Evolutionary conservation across 768 basidiomycete species (phyloP).

Genomic region (Suillus tomentosus): DNA sequence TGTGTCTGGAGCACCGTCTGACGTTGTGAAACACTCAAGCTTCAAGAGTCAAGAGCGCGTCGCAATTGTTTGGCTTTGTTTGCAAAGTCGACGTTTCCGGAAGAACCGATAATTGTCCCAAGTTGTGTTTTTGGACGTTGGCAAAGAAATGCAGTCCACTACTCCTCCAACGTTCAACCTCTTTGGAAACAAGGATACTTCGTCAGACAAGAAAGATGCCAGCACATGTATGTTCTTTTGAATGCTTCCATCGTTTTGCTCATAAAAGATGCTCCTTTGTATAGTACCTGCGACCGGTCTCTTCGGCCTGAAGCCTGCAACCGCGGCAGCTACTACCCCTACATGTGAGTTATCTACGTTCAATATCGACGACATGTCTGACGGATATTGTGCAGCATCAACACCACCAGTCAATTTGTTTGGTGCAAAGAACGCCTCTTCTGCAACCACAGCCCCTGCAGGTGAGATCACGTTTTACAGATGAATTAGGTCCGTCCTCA

Average conservation of each 20-base stretch:
- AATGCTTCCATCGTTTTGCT: no score
- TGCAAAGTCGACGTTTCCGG: background rate
- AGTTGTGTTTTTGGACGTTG: background rate
- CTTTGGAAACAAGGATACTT: slow-evolving; percentile 41
- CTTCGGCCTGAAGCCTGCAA: slow-evolving; percentile 45
- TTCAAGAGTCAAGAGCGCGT: no score
- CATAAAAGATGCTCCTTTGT: slow-evolving; percentile 6
- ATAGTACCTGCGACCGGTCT: slow-evolving; percentile 17
- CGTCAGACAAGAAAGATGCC: slow-evolving; percentile 47
- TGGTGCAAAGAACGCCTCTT: slow-evolving; percentile 1
- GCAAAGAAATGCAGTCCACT: slow-evolving; percentile 4
- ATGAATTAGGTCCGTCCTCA: background rate
- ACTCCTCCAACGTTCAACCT: slow-evolving; percentile 19
- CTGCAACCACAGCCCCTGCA: background rate
- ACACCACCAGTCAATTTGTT: slow-evolving; percentile 3
- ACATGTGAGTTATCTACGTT: background rate
- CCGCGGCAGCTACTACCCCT: slow-evolving; percentile 13
- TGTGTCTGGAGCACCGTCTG: background rate
- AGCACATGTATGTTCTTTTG: slow-evolving; percentile 13
- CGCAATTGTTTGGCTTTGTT: slow-evolving; percentile 1
- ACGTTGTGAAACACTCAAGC: background rate
- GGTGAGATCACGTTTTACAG: background rate
- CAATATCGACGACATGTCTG: background rate
- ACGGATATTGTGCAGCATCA: background rate
- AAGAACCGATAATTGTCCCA: background rate